A percentile compares a stretch with the other conserved stretches of the same genome.
These are phyloP conservation scores for Nephelium lappaceum DNA, from an alignment of 345 rosid genomes.

Conservation along the genomic window DNA sequence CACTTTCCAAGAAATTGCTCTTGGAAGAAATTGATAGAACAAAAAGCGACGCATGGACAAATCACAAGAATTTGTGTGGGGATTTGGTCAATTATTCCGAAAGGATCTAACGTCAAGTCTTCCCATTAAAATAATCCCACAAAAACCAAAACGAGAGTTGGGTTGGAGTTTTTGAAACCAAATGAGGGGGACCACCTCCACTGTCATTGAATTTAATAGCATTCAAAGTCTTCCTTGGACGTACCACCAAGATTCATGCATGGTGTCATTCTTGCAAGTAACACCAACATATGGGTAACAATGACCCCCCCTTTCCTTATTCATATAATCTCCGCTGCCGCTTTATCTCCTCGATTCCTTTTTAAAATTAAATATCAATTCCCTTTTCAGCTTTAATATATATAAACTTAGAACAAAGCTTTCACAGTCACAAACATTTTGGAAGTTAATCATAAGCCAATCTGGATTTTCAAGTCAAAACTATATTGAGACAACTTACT, in stretches of 20 bases:
- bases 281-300: too few species aligned
- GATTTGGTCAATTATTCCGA: slow-evolving; percentile 22
- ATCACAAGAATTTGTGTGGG: neutral
- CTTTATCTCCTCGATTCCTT: too few species aligned
- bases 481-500: too few species aligned
- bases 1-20: slow-evolving; percentile 9
- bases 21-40: neutral
- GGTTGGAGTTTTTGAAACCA: neutral
- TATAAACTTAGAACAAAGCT: too few species aligned
- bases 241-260: neutral
- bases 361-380: too few species aligned
- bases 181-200: neutral
- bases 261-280: neutral
- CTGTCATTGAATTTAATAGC: neutral
- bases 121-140: slow-evolving; percentile 6
- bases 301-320: too few species aligned
- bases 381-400: too few species aligned
- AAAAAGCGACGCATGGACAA: slow-evolving; percentile 19
- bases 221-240: neutral
- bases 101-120: slow-evolving; percentile 36
- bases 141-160: neutral
- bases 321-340: too few species aligned
- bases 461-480: too few species aligned
- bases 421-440: too few species aligned
- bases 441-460: too few species aligned